A percentile compares a stretch with the other conserved stretches of the same genome.
phyloP scores from a whole-genome alignment of 768 basidiomycete species.

The Tylopilus felleus region DNA sequence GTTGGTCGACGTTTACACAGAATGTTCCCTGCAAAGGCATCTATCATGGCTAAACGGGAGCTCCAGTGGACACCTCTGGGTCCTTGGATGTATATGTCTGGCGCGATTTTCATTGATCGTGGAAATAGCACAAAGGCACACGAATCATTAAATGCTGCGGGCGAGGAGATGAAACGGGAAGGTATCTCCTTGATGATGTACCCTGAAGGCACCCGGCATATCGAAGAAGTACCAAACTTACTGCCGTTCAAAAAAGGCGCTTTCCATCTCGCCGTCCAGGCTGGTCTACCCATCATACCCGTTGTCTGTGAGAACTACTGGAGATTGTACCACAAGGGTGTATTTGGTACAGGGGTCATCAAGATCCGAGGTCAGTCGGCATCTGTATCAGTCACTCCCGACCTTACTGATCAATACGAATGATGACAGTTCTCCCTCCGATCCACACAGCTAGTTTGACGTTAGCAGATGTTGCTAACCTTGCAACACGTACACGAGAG shows the following conservation, averaged over 20 bases:
- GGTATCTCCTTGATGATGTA: conserved; percentile 88
- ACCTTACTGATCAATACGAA: conserved; percentile 2
- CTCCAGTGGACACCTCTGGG: conserved; percentile 86
- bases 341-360: conserved; percentile 73
- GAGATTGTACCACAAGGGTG: conserved; percentile 72
- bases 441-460: conserved; percentile 73
- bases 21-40: conserved; percentile 75
- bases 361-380: conserved; percentile 63
- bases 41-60: conserved; percentile 93
- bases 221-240: conserved; percentile 59
- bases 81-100: conserved; percentile 85
- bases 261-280: conserved; percentile 92
- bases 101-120: conserved; percentile 89
- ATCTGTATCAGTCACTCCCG: not conserved
- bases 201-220: conserved; percentile 92
- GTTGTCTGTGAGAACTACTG: conserved; percentile 95
- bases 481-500: conserved; percentile 65
- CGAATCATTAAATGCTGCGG: conserved; percentile 71
- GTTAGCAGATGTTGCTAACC: conserved; percentile 61
- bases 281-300: conserved; percentile 87
- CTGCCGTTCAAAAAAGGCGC: conserved; percentile 97
- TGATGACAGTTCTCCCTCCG: conserved; percentile 78
- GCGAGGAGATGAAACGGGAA: conserved; percentile 67
- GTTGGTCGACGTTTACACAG: conserved; percentile 35
- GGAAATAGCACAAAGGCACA: conserved; percentile 75